Percentiles rank a stretch among this genome's conserved stretches.
phyloP scores from a whole-genome alignment of 1,284 basidiomycete species.

The Coriolopsis trogii region DNA sequence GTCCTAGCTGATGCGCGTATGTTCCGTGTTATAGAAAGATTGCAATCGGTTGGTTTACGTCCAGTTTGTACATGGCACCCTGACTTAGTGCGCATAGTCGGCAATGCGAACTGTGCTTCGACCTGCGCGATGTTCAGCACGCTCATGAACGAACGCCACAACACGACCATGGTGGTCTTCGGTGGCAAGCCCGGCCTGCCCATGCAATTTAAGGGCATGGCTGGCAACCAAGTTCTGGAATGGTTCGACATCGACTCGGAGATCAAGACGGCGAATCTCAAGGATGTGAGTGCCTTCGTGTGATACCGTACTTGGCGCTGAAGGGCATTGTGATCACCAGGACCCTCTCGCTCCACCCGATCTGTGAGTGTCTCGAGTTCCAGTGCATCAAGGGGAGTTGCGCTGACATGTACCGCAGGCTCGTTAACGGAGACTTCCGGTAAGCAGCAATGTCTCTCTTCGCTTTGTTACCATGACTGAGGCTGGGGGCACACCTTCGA shows the following conservation, averaged over 20 bases:
- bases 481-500: background rate
- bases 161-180: constrained; percentile 59
- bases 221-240: constrained; percentile 66
- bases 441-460: constrained; percentile 10
- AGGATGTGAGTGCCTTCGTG: constrained; percentile 55
- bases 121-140: constrained; percentile 70
- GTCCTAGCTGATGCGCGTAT: background rate
- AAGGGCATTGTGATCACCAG: constrained; percentile 36
- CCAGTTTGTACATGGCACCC: too few relatives aligned
- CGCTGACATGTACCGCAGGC: constrained; percentile 31
- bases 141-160: constrained; percentile 60
- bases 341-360: constrained; percentile 65
- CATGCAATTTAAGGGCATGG: constrained; percentile 67
- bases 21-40: constrained; percentile 47
- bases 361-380: constrained; percentile 39
- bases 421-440: constrained; percentile 56
- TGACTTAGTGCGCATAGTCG: constrained; percentile 27
- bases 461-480: background rate
- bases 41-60: constrained; percentile 55
- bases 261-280: constrained; percentile 63
- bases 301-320: too few relatives aligned
- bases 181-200: constrained; percentile 58
- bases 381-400: background rate
- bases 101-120: constrained; percentile 60
- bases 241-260: constrained; percentile 66